A percentile compares a stretch with the other conserved stretches of the same genome.
Conservation (phyloP, 2,329 filamentous ascomycete species). For the Nemania bipapillata region DNA sequence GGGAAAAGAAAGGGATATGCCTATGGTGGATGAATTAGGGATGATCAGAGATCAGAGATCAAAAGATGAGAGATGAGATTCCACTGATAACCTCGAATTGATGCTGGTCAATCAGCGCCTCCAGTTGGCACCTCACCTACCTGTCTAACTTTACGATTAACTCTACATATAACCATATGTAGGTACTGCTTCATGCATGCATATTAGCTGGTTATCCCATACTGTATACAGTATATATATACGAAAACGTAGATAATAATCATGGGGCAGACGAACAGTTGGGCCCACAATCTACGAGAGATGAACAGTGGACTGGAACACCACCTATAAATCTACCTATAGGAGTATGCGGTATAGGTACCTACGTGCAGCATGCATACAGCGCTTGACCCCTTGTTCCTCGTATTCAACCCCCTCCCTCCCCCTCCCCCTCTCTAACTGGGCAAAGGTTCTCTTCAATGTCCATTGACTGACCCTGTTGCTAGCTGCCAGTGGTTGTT, state of each 20-base stretch:
- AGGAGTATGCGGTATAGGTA: background rate
- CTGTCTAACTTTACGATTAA: background rate
- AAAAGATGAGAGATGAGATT: background rate
- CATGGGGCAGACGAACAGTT: background rate
- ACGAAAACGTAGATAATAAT: background rate
- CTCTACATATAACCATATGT: background rate
- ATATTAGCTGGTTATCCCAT: background rate
- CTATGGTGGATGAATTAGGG: background rate
- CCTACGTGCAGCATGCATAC: background rate
- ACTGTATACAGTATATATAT: background rate
- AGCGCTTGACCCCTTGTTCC: conserved; percentile 8
- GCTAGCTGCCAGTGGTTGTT: conserved; percentile 9
- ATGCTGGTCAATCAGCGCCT: background rate
- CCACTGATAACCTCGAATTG: background rate
- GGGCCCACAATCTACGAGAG: background rate
- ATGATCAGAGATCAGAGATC: background rate
- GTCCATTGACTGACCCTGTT: background rate
- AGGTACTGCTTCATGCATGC: background rate
- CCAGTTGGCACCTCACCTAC: background rate
- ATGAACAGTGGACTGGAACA: background rate
- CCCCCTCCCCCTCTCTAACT: background rate
- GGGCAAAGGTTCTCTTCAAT: background rate
- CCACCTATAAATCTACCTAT: background rate
- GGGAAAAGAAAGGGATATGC: conserved; percentile 1
- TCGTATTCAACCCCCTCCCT: conserved; percentile 26